phyloP scores from a whole-genome alignment of 2,329 filamentous ascomycete genomes.

The Phaeosphaeria sp. region DNA sequence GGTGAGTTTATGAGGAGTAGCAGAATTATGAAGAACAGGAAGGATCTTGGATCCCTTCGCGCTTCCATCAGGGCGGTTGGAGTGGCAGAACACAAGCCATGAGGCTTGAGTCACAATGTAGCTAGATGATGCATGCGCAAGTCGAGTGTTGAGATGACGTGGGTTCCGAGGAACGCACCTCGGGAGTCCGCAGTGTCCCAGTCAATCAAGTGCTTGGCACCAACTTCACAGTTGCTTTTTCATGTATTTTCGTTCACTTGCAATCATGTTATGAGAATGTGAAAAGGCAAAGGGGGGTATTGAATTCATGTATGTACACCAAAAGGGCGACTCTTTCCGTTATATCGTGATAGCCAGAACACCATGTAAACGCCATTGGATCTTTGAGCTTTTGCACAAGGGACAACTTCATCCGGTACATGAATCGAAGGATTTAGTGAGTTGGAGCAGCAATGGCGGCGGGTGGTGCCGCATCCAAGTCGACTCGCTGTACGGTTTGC shows the following conservation, averaged over 20 bases:
- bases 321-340: constrained; percentile 17
- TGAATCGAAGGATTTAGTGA: constrained; percentile 17
- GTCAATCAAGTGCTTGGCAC: constrained; percentile 13
- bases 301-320: constrained; percentile 39
- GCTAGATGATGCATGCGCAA: neutral
- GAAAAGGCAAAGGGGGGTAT: constrained; percentile 41
- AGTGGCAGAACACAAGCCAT: constrained; percentile 28
- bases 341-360: constrained; percentile 22
- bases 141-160: constrained; percentile 10
- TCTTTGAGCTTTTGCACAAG: constrained; percentile 16
- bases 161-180: neutral
- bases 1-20: constrained; percentile 47
- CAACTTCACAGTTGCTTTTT: neutral
- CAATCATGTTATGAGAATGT: constrained; percentile 1
- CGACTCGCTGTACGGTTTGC: constrained; percentile 57
- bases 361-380: constrained; percentile 24
- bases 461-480: constrained; percentile 59
- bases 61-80: constrained; percentile 44
- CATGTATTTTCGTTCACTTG: neutral
- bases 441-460: constrained; percentile 41
- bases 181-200: constrained; percentile 14
- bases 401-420: neutral
- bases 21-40: constrained; percentile 47
- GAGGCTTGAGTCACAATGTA: constrained; percentile 9
- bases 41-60: constrained; percentile 44